These are phyloP conservation scores for Caryopteris hybrid DNA, from an alignment of 305 asterid species.

Conservation along the genomic window DNA sequence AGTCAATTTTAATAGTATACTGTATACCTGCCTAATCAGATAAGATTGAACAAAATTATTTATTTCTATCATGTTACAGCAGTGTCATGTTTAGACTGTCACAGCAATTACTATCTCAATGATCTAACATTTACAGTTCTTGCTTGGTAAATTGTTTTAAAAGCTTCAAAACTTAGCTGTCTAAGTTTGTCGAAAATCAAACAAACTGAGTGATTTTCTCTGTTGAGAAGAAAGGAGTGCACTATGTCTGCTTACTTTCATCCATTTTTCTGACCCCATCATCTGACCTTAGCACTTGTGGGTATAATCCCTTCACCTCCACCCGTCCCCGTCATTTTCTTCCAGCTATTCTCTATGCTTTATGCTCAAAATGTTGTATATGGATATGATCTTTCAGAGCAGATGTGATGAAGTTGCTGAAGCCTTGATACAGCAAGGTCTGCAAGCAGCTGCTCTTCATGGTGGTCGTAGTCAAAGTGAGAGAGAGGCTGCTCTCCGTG, in stretches of 20 bases:
- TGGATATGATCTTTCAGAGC: conserved; percentile 46
- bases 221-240: neutral
- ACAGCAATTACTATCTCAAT: neutral
- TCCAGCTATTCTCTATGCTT: neutral
- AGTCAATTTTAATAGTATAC: neutral
- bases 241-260: neutral
- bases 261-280: neutral
- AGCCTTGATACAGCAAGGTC: conserved; percentile 70
- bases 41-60: neutral
- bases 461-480: conserved; percentile 95
- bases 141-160: conserved; percentile 4
- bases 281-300: neutral
- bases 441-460: conserved; percentile 81
- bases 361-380: conserved; percentile 24
- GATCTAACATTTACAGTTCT: neutral
- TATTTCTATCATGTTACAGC: neutral
- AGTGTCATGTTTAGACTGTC: neutral
- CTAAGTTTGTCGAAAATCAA: neutral
- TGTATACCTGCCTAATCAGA: neutral
- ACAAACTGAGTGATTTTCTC: neutral
- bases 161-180: neutral
- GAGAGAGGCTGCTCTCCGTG: conserved; percentile 78
- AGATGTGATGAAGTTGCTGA: conserved; percentile 93
- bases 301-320: neutral
- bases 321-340: neutral